A percentile compares a stretch with the other conserved stretches of the same genome.
These are phyloP conservation scores for Termitomyces sp. DNA, from an alignment of 768 basidiomycete species.

Conservation along the genomic window DNA sequence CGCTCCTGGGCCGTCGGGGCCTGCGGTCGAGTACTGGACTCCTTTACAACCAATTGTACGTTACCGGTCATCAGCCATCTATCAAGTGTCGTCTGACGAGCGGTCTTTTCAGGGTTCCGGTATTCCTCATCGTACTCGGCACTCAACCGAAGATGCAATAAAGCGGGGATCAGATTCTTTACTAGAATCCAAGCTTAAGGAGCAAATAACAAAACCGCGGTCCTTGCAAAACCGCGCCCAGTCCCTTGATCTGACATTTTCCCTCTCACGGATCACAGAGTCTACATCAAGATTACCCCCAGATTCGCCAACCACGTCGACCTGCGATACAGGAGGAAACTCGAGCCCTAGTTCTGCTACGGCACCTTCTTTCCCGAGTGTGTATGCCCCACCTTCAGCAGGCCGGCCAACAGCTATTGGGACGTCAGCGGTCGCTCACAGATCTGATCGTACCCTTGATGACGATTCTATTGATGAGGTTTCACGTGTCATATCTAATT, in stretches of 20 bases:
- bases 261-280: conserved; percentile 77
- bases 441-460: conserved; percentile 37
- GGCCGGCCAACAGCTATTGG: conserved; percentile 33
- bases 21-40: conserved; percentile 68
- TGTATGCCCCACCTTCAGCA: conserved; percentile 56
- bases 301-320: conserved; percentile 77
- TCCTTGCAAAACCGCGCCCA: conserved; percentile 84
- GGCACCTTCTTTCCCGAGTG: conserved; percentile 80
- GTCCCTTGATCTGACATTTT: conserved; percentile 82
- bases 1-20: conserved; percentile 25
- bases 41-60: conserved; percentile 71
- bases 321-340: conserved; percentile 66
- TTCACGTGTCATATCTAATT: conserved; percentile 71
- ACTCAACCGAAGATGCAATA: conserved; percentile 61
- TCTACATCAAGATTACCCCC: conserved; percentile 52
- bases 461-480: conserved; percentile 64
- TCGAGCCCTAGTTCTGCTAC: conserved; percentile 77
- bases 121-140: conserved; percentile 59
- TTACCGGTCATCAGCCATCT: conserved; percentile 9
- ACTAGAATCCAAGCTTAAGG: conserved; percentile 78
- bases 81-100: background rate
- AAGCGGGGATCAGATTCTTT: conserved; percentile 83
- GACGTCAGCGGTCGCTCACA: conserved; percentile 35
- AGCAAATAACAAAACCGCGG: conserved; percentile 70
- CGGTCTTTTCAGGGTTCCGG: conserved; percentile 50